These are phyloP conservation scores for Debaryomycetaceae sp. DNA, from an alignment of 1,139 yeast species.

Conservation along the genomic window DNA sequence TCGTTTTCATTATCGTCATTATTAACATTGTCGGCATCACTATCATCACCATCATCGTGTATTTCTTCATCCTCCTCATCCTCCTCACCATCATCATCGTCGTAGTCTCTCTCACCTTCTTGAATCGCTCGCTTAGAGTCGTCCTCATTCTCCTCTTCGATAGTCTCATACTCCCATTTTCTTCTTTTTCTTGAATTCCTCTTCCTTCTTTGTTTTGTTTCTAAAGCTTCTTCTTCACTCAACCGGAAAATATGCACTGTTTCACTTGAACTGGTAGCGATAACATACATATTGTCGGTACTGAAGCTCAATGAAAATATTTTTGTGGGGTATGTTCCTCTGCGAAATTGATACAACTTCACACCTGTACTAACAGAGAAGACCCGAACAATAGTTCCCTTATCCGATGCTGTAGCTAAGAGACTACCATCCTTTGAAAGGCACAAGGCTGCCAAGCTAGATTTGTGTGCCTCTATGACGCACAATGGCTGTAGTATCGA, in stretches of 20 bases:
- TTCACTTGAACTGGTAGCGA: slow-evolving; percentile 87
- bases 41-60: slow-evolving; percentile 17
- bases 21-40: slow-evolving; percentile 31
- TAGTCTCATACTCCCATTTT: slow-evolving; percentile 23
- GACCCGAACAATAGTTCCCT: slow-evolving; percentile 89
- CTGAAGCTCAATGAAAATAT: slow-evolving; percentile 85
- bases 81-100: slow-evolving; percentile 17
- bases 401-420: slow-evolving; percentile 91
- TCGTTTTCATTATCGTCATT: slow-evolving; percentile 28
- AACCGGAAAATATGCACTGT: slow-evolving; percentile 88
- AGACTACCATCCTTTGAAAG: slow-evolving; percentile 78
- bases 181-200: slow-evolving; percentile 17
- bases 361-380: slow-evolving; percentile 82
- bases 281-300: slow-evolving; percentile 65
- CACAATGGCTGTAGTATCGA: slow-evolving; percentile 75
- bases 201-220: slow-evolving; percentile 35
- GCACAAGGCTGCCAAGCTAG: slow-evolving; percentile 74
- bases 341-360: slow-evolving; percentile 81
- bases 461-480: slow-evolving; percentile 91
- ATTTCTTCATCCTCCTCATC: slow-evolving; percentile 18
- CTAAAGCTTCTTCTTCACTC: slow-evolving; percentile 57
- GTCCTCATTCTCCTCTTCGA: slow-evolving; percentile 29
- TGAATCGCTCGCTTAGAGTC: slow-evolving; percentile 3
- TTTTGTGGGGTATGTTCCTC: slow-evolving; percentile 91
- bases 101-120: slow-evolving; percentile 1